Evolutionary conservation across 768 basidiomycete genomes (phyloP).

Genomic region (Hygrophorus russula): DNA sequence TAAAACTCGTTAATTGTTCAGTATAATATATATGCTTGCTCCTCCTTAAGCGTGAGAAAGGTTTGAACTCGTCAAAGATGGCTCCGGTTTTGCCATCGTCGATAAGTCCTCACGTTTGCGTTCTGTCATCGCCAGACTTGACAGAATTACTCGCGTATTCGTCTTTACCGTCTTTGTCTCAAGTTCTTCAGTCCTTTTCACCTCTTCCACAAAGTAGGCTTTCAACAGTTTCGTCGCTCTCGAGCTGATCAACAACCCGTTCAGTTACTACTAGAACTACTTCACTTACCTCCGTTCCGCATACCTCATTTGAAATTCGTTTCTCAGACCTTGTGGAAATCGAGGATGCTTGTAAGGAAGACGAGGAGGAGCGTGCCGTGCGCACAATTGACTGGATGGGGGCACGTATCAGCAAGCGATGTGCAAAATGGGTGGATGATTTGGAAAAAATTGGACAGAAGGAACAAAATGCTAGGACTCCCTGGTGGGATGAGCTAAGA

Average conservation of each 20-base stretch:
- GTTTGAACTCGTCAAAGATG: too few species aligned
- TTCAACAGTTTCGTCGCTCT: constrained; percentile 2
- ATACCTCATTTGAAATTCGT: constrained; percentile 60
- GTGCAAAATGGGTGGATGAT: constrained; percentile 63
- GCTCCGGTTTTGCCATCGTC: constrained; percentile 45
- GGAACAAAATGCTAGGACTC: constrained; percentile 33
- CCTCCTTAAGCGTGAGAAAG: too few species aligned
- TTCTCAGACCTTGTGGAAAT: constrained; percentile 70
- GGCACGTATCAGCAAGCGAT: constrained; percentile 51
- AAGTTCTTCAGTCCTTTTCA: constrained; percentile 76
- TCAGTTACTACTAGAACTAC: constrained; percentile 75
- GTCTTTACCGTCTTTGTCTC: constrained; percentile 56
- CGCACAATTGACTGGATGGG: constrained; percentile 85
- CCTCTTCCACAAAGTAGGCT: constrained; percentile 67
- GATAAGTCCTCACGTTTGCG: constrained; percentile 72
- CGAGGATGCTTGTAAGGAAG: constrained; percentile 65
- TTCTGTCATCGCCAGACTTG: constrained; percentile 64
- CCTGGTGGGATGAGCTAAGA: constrained; percentile 84
- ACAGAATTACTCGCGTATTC: constrained; percentile 43
- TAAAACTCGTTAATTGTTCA: too few species aligned
- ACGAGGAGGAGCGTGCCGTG: constrained; percentile 67
- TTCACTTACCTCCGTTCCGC: constrained; percentile 55
- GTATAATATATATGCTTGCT: too few species aligned
- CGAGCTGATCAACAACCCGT: constrained; percentile 3
- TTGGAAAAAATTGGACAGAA: constrained; percentile 35